Evolutionary conservation across 257 asterid species (phyloP).

Genomic region (Fraxinus anomala): DNA sequence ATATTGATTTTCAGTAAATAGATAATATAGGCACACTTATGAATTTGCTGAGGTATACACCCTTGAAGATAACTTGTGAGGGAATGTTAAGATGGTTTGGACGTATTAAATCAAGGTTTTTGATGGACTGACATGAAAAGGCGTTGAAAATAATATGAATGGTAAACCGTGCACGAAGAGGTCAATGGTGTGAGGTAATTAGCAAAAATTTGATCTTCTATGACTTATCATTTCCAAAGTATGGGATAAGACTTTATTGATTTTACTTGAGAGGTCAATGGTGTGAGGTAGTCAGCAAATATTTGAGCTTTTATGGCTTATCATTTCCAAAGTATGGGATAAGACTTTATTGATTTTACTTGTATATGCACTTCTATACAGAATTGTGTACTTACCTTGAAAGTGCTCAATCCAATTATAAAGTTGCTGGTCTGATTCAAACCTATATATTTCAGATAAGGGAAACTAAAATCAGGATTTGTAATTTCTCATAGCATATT

Average conservation of each 20-base stretch:
- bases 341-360: not conserved
- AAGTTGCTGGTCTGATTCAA: not conserved
- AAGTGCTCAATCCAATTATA: not conserved
- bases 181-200: not conserved
- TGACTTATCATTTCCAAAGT: not conserved
- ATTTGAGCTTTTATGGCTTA: no score
- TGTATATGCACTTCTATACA: not conserved
- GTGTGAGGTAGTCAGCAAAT: no score
- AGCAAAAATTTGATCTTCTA: no score
- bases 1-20: not conserved
- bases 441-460: not conserved
- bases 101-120: not conserved
- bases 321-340: not conserved
- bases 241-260: not conserved
- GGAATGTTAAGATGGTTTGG: not conserved
- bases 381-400: not conserved
- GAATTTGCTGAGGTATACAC: not conserved
- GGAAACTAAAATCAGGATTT: not conserved
- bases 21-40: not conserved
- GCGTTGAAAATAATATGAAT: not conserved
- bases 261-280: not conserved
- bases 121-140: not conserved
- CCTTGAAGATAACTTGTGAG: not conserved
- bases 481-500: not conserved
- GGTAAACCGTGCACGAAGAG: not conserved